Conservation (phyloP, 257 asterid genomes). For the Solanum gandarillasii region DNA sequence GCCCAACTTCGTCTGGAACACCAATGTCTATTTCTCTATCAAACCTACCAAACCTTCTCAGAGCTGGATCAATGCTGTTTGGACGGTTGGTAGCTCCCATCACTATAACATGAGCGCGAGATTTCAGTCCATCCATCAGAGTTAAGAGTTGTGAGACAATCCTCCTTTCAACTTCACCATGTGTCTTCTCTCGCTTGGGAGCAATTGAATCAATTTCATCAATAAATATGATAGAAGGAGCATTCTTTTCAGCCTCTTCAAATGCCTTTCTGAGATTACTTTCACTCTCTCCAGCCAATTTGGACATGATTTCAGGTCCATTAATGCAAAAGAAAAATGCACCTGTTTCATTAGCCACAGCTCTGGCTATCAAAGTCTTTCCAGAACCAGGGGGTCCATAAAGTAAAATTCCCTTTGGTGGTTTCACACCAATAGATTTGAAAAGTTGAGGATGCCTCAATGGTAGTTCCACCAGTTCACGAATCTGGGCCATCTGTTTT, state of each 20-base stretch:
- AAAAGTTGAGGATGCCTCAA: slow-evolving; percentile 66
- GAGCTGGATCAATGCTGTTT: slow-evolving; percentile 49
- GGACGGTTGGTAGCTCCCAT: slow-evolving; percentile 60
- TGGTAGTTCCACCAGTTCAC: slow-evolving; percentile 65
- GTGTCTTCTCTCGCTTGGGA: slow-evolving; percentile 52
- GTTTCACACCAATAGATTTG: slow-evolving; percentile 66
- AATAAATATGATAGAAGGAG: slow-evolving; percentile 46
- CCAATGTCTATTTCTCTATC: slow-evolving; percentile 61
- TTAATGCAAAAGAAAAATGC: slow-evolving; percentile 52
- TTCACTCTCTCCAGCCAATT: slow-evolving; percentile 57
- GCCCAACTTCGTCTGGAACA: slow-evolving; percentile 56
- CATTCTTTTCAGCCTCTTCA: slow-evolving; percentile 64
- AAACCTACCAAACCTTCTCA: slow-evolving; percentile 53
- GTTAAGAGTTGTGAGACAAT: slow-evolving; percentile 51
- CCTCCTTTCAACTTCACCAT: slow-evolving; percentile 56
- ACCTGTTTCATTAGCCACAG: slow-evolving; percentile 56
- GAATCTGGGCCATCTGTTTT: slow-evolving; percentile 71
- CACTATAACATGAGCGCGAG: slow-evolving; percentile 48
- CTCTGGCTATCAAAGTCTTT: slow-evolving; percentile 48
- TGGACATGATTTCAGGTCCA: slow-evolving; percentile 59
- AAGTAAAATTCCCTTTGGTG: slow-evolving; percentile 57
- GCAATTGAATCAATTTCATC: slow-evolving; percentile 56
- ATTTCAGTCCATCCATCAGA: slow-evolving; percentile 49
- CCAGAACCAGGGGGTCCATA: slow-evolving; percentile 59
- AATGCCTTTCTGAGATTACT: slow-evolving; percentile 58